These are phyloP conservation scores for Thielaviopsis ethacetica DNA, from an alignment of 2,329 filamentous ascomycete genomes.

Conservation along the genomic window DNA sequence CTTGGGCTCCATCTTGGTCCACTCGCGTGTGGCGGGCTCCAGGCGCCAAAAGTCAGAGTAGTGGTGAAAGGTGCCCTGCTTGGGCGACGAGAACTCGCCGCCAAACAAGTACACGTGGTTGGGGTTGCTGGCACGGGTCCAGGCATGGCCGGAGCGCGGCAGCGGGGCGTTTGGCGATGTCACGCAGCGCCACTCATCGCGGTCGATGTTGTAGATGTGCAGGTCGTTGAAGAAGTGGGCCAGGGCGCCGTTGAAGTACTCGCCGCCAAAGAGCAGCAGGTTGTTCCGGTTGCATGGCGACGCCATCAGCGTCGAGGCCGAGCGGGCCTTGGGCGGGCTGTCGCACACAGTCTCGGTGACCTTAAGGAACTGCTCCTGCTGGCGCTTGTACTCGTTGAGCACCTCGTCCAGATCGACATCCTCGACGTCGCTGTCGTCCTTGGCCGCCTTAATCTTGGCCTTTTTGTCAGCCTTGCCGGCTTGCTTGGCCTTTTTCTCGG, in stretches of 20 bases:
- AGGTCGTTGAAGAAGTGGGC: slow-evolving; percentile 57
- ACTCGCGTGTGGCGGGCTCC: slow-evolving; percentile 71
- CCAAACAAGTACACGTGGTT: slow-evolving; percentile 84
- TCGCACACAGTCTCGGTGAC: slow-evolving; percentile 65
- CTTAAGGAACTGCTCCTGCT: slow-evolving; percentile 88
- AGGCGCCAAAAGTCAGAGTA: slow-evolving; percentile 98
- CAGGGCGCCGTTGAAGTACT: slow-evolving; percentile 85
- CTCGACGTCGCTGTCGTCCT: slow-evolving; percentile 77
- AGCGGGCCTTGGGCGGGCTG: slow-evolving; percentile 58
- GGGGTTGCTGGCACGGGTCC: slow-evolving; percentile 75
- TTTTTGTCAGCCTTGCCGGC: slow-evolving; percentile 85
- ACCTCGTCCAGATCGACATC: slow-evolving; percentile 88
- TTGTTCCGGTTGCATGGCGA: slow-evolving; percentile 78
- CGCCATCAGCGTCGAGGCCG: slow-evolving; percentile 67
- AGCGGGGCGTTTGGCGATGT: slow-evolving; percentile 84
- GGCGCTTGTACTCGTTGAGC: slow-evolving; percentile 78
- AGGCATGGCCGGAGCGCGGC: slow-evolving; percentile 83
- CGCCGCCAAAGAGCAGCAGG: slow-evolving; percentile 81
- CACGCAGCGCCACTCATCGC: slow-evolving; percentile 79
- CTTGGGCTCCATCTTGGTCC: slow-evolving; percentile 70
- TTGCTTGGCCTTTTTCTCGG: slow-evolving; percentile 59
- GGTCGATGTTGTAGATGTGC: slow-evolving; percentile 58
- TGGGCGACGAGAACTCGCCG: slow-evolving; percentile 90
- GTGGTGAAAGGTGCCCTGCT: slow-evolving; percentile 97
- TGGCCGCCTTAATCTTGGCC: slow-evolving; percentile 51